Conservation (phyloP, 768 basidiomycete species). For the Hydnum rufescens region DNA sequence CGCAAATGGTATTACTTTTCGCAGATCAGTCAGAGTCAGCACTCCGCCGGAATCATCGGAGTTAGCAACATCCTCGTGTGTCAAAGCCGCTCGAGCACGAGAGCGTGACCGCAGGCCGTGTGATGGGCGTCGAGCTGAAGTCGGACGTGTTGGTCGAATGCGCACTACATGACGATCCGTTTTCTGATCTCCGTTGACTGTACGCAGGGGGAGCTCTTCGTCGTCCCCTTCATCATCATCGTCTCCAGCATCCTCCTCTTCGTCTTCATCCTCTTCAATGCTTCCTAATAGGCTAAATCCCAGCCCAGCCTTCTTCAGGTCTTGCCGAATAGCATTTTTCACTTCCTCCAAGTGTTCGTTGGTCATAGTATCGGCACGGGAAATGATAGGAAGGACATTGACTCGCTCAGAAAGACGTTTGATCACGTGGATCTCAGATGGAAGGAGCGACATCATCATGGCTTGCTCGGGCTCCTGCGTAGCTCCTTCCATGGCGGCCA, state of each 20-base stretch:
- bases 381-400: constrained; percentile 69
- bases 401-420: constrained; percentile 49
- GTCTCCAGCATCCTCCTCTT: constrained; percentile 23
- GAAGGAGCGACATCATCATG: constrained; percentile 19
- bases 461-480: not conserved
- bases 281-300: constrained; percentile 64
- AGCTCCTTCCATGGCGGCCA: not conserved
- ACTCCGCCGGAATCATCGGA: constrained; percentile 3
- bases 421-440: constrained; percentile 65
- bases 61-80: constrained; percentile 10
- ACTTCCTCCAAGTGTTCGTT: constrained; percentile 51
- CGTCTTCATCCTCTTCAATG: constrained; percentile 17
- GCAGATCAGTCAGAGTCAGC: constrained; percentile 24
- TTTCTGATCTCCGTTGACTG: constrained; percentile 34
- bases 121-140: constrained; percentile 47
- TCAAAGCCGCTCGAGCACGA: constrained; percentile 14
- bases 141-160: constrained; percentile 35
- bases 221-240: constrained; percentile 31
- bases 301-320: constrained; percentile 42
- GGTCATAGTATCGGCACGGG: constrained; percentile 64
- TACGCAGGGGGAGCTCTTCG: constrained; percentile 12
- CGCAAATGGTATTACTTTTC: constrained; percentile 23
- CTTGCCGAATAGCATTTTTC: constrained; percentile 52
- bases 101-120: constrained; percentile 36
- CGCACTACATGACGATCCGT: constrained; percentile 46